Conservation (phyloP, 768 basidiomycete species). For the Pholiota molesta region DNA sequence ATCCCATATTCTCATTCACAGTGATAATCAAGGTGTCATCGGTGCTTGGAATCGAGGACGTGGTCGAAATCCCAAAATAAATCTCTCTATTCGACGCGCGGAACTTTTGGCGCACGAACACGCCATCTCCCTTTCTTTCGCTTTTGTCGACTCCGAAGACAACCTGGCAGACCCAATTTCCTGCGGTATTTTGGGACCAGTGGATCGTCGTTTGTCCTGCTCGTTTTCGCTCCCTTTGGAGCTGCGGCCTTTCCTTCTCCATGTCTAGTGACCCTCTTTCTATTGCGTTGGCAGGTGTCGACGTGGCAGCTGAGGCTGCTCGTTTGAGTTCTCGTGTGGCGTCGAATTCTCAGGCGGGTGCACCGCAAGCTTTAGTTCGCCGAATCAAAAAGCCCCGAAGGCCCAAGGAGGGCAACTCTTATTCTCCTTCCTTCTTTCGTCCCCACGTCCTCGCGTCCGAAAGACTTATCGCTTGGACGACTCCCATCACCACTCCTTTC, state of each 20-base stretch:
- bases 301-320: too few species aligned
- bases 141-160: not conserved
- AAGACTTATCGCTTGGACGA: conserved; percentile 10
- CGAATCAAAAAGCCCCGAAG: conserved; percentile 1
- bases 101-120: not conserved
- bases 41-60: too few species aligned
- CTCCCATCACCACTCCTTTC: not conserved
- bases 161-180: not conserved
- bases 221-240: not conserved
- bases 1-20: too few species aligned
- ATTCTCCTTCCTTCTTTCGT: not conserved
- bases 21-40: too few species aligned
- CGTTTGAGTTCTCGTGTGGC: too few species aligned
- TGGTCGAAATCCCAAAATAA: too few species aligned
- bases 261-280: conserved; percentile 8
- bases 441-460: conserved; percentile 14
- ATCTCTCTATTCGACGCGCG: not conserved
- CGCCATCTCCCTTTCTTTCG: not conserved
- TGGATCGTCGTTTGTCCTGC: too few species aligned
- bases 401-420: conserved; percentile 1
- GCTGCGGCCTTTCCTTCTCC: not conserved
- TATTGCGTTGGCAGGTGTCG: not conserved
- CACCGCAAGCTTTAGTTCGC: too few species aligned
- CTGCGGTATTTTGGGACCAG: not conserved
- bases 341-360: too few species aligned